Evolutionary conservation across 2,329 filamentous ascomycete genomes (phyloP), one percentile per base, ranked within the genome.

Genomic region (Cadophora luteo-olivacea): DNA sequence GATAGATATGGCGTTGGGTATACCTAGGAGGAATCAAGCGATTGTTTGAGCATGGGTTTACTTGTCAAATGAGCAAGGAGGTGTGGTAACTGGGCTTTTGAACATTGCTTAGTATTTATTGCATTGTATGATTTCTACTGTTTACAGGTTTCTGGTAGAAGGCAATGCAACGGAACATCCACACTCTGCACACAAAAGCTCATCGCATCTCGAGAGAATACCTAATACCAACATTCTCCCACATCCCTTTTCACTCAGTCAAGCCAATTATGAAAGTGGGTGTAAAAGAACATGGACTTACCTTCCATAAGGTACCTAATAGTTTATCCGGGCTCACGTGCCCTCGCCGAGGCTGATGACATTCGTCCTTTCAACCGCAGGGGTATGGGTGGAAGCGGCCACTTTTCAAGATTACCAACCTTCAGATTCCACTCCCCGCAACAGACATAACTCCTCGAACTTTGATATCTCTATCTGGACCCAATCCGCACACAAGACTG

Each of bases 341-440:
- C 33, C n/a, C 48, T 45, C 41, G 14, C 54, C 54, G 54, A 58
- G 29, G 54, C 38, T 38, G 22, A 61, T n/a, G 58, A 61, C 58
- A 29, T 61, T n/a, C 14, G 11, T 48, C 22, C 4, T 36, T 29
- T 29, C 22, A 32, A n/a, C 19, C 22, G 24, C 60, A 62, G 41
- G 45, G 60, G 25, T 49, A n/a, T 33, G 25, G 41, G 11, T 55
- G 11, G 32, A 38, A 54, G 61, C 48, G 61, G 61, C 48, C 61
- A 64, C 29, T 54, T 64, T 41, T 64, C 61, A 41, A 16, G 32
- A 65, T 48, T 58, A 32, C 32, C 62, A 65, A 48, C 63, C 36
- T 32, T 52, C 33, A 22, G 6, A 55, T 57, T 49, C 51, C 41
- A n/a, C 24, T 6, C 58, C 41, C 6, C 41, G 19, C 33, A 36